Evolutionary conservation across 2,329 filamentous ascomycete genomes (phyloP).

Genomic region (Corinectria fuckeliana): DNA sequence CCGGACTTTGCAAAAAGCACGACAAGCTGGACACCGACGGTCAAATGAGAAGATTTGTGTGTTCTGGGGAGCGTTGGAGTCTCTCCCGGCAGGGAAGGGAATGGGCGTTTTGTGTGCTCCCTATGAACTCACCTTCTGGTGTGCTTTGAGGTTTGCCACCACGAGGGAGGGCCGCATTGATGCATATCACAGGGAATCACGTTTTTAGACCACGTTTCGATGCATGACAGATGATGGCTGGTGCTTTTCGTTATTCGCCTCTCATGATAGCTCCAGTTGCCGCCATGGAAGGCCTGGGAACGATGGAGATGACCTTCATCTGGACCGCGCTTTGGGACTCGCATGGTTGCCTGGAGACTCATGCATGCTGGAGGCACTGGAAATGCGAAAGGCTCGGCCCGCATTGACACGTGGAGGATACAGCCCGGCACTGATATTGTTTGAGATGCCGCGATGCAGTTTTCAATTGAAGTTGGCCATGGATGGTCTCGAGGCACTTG

Average conservation of each 20-base stretch:
- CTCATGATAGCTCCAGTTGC: constrained; percentile 37
- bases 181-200: constrained; percentile 46
- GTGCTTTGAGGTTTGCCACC: constrained; percentile 36
- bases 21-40: constrained; percentile 29
- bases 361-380: constrained; percentile 30
- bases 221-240: constrained; percentile 59
- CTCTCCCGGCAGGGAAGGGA: constrained; percentile 39
- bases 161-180: constrained; percentile 42
- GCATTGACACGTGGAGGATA: constrained; percentile 28
- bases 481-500: constrained; percentile 35
- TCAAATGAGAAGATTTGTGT: constrained; percentile 39
- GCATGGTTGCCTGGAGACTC: constrained; percentile 31
- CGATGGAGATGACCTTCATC: constrained; percentile 32
- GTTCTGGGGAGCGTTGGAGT: constrained; percentile 41
- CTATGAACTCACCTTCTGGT: constrained; percentile 37
- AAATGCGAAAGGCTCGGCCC: constrained; percentile 33
- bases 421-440: constrained; percentile 31
- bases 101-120: constrained; percentile 39
- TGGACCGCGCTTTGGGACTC: constrained; percentile 33
- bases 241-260: constrained; percentile 49
- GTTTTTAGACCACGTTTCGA: constrained; percentile 57
- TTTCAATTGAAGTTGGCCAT: constrained; percentile 40
- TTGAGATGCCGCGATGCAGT: constrained; percentile 35
- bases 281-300: constrained; percentile 36
- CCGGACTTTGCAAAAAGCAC: constrained; percentile 33